Conservation (phyloP, 768 basidiomycete genomes). For the Trametes gibbosa region DNA sequence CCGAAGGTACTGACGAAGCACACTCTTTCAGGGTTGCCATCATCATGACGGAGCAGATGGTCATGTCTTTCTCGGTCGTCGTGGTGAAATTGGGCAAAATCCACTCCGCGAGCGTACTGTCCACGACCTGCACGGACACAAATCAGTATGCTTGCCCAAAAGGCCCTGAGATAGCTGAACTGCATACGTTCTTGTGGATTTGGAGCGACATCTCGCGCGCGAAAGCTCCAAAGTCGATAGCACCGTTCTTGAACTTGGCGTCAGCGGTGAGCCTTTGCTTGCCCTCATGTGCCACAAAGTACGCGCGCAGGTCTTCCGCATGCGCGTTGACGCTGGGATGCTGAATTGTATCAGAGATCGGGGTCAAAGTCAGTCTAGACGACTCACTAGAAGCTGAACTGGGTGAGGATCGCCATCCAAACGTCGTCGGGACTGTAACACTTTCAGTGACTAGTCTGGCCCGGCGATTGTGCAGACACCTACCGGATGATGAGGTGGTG, state of each 20-base stretch:
- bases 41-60: conserved; percentile 28
- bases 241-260: conserved; percentile 18
- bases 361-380: background rate
- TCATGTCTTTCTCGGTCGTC: conserved; percentile 28
- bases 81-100: conserved; percentile 32
- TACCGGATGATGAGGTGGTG: background rate
- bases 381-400: conserved; percentile 33
- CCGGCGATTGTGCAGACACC: background rate
- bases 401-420: conserved; percentile 43
- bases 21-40: conserved; percentile 28
- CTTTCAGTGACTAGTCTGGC: background rate
- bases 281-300: conserved; percentile 37
- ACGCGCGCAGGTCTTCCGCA: conserved; percentile 32
- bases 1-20: too few species aligned
- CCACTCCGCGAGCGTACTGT: conserved; percentile 27
- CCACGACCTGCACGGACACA: conserved; percentile 18
- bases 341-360: background rate
- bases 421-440: conserved; percentile 46
- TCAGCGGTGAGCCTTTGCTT: conserved; percentile 32
- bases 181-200: conserved; percentile 22
- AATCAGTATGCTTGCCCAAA: background rate
- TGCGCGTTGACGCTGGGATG: conserved; percentile 25
- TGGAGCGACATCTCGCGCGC: conserved; percentile 28
- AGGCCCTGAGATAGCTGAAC: background rate
- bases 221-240: conserved; percentile 33